phyloP scores from a whole-genome alignment of 371 early-diverging fungal genomes.

The Coemansia sp. region DNA sequence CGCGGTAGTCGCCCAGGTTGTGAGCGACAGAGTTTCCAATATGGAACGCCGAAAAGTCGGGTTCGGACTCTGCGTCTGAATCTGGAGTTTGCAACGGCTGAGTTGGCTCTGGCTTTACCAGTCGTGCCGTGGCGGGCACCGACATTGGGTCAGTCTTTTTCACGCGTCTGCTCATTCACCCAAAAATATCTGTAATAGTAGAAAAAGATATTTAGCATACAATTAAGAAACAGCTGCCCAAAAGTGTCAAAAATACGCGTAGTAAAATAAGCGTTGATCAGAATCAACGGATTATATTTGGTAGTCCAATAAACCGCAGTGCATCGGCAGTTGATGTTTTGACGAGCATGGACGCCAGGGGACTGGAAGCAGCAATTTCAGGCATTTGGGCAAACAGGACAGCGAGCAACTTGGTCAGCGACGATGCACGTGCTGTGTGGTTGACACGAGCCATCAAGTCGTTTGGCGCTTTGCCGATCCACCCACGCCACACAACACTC shows the following conservation, averaged over 20 bases:
- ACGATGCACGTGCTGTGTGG: background rate
- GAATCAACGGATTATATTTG: background rate
- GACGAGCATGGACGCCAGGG: conserved; percentile 4
- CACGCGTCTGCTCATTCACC: conserved; percentile 4
- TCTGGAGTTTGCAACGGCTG: background rate
- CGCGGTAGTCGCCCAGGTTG: conserved; percentile 11
- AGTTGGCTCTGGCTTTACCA: background rate
- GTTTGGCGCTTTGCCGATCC: background rate
- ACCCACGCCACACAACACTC: conserved; percentile 17
- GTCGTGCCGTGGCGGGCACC: background rate
- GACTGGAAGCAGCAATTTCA: background rate
- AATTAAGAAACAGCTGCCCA: background rate
- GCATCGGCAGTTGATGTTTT: background rate
- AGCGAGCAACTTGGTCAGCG: background rate
- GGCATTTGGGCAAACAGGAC: conserved; percentile 9
- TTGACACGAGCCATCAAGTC: background rate
- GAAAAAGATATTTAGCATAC: background rate
- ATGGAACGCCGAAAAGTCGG: conserved; percentile 6
- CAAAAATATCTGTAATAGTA: background rate
- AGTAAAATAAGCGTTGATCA: background rate
- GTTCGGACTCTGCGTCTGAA: background rate
- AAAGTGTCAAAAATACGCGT: background rate
- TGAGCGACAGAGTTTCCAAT: conserved; percentile 2
- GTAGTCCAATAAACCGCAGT: conserved; percentile 7
- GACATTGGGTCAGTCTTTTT: background rate